Base-by-base conservation (phyloP, 176 grass and related monocot genomes). In the Carex littledalei region DNA sequence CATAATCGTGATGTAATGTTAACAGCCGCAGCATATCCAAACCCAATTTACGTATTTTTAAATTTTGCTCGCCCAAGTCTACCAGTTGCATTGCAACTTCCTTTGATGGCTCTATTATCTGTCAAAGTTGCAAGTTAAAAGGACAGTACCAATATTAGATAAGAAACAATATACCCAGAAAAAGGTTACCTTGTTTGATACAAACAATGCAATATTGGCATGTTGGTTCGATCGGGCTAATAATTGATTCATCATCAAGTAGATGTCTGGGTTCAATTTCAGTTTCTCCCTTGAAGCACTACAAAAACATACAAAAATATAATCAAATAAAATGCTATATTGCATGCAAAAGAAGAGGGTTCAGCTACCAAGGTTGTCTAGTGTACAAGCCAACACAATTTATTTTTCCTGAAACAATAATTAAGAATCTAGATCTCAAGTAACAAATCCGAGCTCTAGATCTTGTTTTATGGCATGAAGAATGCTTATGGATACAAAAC, bases 31-130 rank as follows among this genome's bases (percentile, higher is more conserved):
- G 85, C 89, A 98, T 95, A 88, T 98, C 96, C 58, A 93, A 39
- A 20, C 96, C 93, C 71, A 98, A 39, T 86, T 95, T 95, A 81
- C 83, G 89, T 50, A 86, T 93, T 24, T 61, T 84, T 11, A 64
- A 76, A 68, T 92, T 85, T 63, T 95, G 88, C 60, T 24, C 87
- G 60, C 92, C 91, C 17, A 89, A 85, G 63, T 94, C 96, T 63
- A 95, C 76, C 49, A 98, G 89, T 90, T 98, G 93, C 62, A 94
- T 73, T n/a, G 93, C 93, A 47, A 98, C 84, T 87, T 98, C 93
- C 85, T 90, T 98, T 55, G 88, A 98, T 2, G 96, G 96, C 84
- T 98, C 93, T 84, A 98, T 81, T 73, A 98, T 94, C 96, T 95
- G 93, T 76, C 78, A 55, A 16, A 71, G 63, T 76, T 67, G 5